Evolutionary conservation across 345 rosid genomes (phyloP).

Genomic region (Theobroma cacao): DNA sequence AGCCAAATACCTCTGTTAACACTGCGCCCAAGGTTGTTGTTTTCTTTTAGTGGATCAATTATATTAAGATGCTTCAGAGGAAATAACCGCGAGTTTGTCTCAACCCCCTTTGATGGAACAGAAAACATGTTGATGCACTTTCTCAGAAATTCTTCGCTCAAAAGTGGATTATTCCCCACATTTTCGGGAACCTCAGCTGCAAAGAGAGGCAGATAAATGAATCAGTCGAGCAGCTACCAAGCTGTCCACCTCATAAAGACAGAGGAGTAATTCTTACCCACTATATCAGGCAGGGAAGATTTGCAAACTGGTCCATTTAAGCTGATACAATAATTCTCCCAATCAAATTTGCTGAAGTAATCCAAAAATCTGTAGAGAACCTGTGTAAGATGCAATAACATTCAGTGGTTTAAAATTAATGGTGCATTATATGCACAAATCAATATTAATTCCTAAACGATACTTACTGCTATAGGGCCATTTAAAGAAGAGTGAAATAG

Average conservation of each 20-base stretch:
- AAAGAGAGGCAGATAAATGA: slow-evolving; percentile 8
- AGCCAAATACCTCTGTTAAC: slow-evolving; percentile 62
- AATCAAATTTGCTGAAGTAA: slow-evolving; percentile 73
- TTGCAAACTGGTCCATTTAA: slow-evolving; percentile 57
- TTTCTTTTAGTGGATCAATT: slow-evolving; percentile 72
- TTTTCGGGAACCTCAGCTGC: slow-evolving; percentile 34
- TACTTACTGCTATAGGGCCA: slow-evolving; percentile 72
- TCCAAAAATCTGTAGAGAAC: slow-evolving; percentile 70
- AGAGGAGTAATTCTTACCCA: slow-evolving; percentile 37
- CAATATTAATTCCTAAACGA: background rate
- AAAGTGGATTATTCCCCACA: slow-evolving; percentile 40
- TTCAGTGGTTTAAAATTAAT: background rate
- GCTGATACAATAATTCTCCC: slow-evolving; percentile 60
- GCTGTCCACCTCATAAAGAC: background rate
- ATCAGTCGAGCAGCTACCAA: background rate
- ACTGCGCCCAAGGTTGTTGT: slow-evolving; percentile 87
- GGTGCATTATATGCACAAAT: too few relatives aligned
- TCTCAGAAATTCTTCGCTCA: slow-evolving; percentile 52
- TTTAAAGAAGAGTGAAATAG: slow-evolving; percentile 56
- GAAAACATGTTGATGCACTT: slow-evolving; percentile 46
- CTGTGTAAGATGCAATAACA: slow-evolving; percentile 25
- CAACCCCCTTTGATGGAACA: slow-evolving; percentile 34
- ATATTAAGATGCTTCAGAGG: slow-evolving; percentile 63
- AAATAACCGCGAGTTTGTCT: slow-evolving; percentile 38
- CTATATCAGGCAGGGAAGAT: slow-evolving; percentile 50